Percentiles rank a stretch among this genome's conserved stretches.
phyloP scores from a whole-genome alignment of 176 grass and related monocot species.

The Chrysopogon serrulatus region DNA sequence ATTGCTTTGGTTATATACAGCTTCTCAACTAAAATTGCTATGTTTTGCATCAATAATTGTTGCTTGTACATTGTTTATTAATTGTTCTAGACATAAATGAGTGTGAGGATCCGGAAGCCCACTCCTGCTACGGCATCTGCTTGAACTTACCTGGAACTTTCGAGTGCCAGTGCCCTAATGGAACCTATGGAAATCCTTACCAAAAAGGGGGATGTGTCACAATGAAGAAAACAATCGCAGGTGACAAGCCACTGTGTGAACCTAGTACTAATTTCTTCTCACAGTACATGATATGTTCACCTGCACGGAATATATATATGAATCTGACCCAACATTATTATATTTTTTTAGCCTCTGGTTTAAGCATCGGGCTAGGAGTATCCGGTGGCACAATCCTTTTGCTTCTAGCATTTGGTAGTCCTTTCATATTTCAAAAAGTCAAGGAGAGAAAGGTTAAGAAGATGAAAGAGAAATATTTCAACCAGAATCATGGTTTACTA shows the following conservation, averaged over 20 bases:
- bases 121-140: conserved; percentile 25
- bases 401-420: conserved; percentile 18
- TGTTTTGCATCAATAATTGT: not conserved
- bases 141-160: not conserved
- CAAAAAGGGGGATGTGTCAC: not conserved
- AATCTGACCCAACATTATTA: not conserved
- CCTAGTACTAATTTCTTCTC: not conserved
- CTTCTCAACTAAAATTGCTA: not conserved
- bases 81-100: conserved; percentile 4
- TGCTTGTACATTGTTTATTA: not conserved
- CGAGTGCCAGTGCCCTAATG: not conserved
- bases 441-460: conserved; percentile 26
- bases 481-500: conserved; percentile 47
- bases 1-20: not conserved
- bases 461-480: conserved; percentile 32
- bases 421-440: conserved; percentile 25
- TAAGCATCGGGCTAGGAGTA: conserved; percentile 38
- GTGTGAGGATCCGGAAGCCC: not conserved
- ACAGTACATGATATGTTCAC: too few relatives aligned
- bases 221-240: not conserved
- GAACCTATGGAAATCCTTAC: conserved; percentile 2
- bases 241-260: not conserved
- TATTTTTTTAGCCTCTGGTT: conserved; percentile 1
- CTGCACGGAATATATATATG: not conserved
- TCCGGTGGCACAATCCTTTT: conserved; percentile 5